Percentiles rank a stretch among this genome's conserved stretches.
Evolutionary conservation across 176 grass and related monocot species (phyloP).

Genomic region (Triticum timopheevii): DNA sequence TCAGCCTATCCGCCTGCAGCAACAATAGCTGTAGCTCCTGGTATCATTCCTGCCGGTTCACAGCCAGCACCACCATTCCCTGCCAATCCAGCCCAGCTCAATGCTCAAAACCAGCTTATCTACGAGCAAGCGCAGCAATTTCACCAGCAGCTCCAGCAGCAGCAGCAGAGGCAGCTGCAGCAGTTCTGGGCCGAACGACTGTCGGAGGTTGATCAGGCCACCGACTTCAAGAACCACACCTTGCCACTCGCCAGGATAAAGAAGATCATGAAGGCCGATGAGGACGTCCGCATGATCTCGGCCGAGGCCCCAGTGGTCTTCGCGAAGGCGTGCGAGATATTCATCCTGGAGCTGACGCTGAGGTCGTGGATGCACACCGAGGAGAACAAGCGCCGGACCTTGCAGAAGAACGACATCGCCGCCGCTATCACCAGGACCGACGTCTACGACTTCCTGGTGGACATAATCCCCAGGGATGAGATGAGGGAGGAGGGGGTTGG

Average conservation of each 20-base stretch:
- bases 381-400: conserved; percentile 13
- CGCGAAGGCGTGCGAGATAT: conserved; percentile 32
- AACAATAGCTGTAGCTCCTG: conserved; percentile 15
- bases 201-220: conserved; percentile 13
- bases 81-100: not conserved
- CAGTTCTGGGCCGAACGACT: not conserved
- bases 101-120: not conserved
- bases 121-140: conserved; percentile 6
- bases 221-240: conserved; percentile 17
- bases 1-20: conserved; percentile 35
- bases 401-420: conserved; percentile 14
- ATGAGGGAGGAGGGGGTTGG: not conserved
- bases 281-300: not conserved
- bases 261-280: conserved; percentile 32
- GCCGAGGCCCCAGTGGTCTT: not conserved
- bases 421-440: not conserved
- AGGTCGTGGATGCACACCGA: conserved; percentile 22
- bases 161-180: not conserved
- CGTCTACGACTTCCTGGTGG: conserved; percentile 10
- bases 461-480: not conserved
- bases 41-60: not conserved
- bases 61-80: conserved; percentile 22
- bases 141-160: not conserved
- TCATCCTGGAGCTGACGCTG: conserved; percentile 24
- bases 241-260: conserved; percentile 25